Conservation (phyloP, 2,329 filamentous ascomycete species). For the Diaporthe longicolla region DNA sequence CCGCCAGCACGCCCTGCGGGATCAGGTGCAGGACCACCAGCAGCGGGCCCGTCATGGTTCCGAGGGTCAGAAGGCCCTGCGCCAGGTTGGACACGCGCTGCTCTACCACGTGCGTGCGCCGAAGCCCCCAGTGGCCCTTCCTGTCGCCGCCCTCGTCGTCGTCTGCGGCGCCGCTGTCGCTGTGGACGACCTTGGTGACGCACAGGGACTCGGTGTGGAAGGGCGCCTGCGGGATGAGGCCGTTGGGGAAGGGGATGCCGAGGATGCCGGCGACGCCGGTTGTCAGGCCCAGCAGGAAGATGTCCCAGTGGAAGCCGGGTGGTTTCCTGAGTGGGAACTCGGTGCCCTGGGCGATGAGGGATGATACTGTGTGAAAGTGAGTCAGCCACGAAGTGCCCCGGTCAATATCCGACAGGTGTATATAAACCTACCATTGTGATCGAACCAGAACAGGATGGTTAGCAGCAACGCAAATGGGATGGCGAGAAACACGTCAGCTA, state of each 20-base stretch:
- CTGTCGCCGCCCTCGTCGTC: slow-evolving; percentile 66
- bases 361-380: slow-evolving; percentile 71
- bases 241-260: slow-evolving; percentile 85
- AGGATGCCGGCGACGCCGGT: slow-evolving; percentile 82
- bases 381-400: slow-evolving; percentile 16
- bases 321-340: slow-evolving; percentile 87
- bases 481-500: slow-evolving; percentile 83
- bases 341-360: slow-evolving; percentile 85
- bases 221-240: slow-evolving; percentile 85
- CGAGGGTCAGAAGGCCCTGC: slow-evolving; percentile 82
- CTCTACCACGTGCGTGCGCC: slow-evolving; percentile 77
- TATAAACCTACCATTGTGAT: slow-evolving; percentile 79
- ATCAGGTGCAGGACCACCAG: slow-evolving; percentile 82
- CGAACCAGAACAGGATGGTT: slow-evolving; percentile 90
- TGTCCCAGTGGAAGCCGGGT: slow-evolving; percentile 87
- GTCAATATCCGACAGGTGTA: neutral
- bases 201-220: slow-evolving; percentile 86
- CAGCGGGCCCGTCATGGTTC: slow-evolving; percentile 83
- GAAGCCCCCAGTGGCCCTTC: slow-evolving; percentile 69
- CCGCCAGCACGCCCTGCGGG: slow-evolving; percentile 83
- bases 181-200: slow-evolving; percentile 70
- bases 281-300: slow-evolving; percentile 84
- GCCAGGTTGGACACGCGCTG: slow-evolving; percentile 84
- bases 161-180: slow-evolving; percentile 57
- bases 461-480: slow-evolving; percentile 89